phyloP scores from a whole-genome alignment of 176 grass and related monocot genomes.

The Oryza brachyantha region DNA sequence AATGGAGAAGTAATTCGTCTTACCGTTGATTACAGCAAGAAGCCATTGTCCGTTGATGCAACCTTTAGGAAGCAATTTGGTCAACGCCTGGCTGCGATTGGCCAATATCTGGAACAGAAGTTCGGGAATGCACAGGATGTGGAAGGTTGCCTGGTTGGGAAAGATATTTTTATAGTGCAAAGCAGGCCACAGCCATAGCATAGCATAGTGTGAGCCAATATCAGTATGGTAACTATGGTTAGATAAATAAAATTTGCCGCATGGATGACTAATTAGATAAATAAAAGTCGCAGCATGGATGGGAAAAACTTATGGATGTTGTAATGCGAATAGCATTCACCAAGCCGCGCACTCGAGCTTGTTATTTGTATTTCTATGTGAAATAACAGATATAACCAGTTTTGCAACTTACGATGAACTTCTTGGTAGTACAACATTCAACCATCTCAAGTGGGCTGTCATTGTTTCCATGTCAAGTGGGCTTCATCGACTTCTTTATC shows the following conservation, averaged over 20 bases:
- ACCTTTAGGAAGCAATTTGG: slow-evolving; percentile 71
- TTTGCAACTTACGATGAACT: background rate
- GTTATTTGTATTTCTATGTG: background rate
- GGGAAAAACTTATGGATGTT: background rate
- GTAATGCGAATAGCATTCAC: background rate
- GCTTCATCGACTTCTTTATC: too few species aligned
- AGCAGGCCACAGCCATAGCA: slow-evolving; percentile 72
- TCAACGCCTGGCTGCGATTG: slow-evolving; percentile 69
- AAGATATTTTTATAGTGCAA: slow-evolving; percentile 86
- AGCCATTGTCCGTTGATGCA: slow-evolving; percentile 61
- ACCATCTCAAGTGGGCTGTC: too few species aligned
- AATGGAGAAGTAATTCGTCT: slow-evolving; percentile 56
- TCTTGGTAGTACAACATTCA: too few species aligned
- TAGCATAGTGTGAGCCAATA: background rate
- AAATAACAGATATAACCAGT: background rate
- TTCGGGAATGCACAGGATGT: slow-evolving; percentile 87
- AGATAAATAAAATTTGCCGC: slow-evolving; percentile 35
- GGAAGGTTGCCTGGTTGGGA: slow-evolving; percentile 83
- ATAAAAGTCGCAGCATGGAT: slow-evolving; percentile 13
- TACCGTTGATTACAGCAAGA: slow-evolving; percentile 88
- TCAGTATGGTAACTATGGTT: slow-evolving; percentile 4
- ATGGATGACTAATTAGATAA: too few species aligned
- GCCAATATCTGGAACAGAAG: slow-evolving; percentile 84
- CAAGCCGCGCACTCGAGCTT: background rate
- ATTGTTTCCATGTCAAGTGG: too few species aligned